Evolutionary conservation across 2,329 filamentous ascomycete genomes (phyloP), one percentile per base, ranked within the genome.

Genomic region (Aspergillus candidus): DNA sequence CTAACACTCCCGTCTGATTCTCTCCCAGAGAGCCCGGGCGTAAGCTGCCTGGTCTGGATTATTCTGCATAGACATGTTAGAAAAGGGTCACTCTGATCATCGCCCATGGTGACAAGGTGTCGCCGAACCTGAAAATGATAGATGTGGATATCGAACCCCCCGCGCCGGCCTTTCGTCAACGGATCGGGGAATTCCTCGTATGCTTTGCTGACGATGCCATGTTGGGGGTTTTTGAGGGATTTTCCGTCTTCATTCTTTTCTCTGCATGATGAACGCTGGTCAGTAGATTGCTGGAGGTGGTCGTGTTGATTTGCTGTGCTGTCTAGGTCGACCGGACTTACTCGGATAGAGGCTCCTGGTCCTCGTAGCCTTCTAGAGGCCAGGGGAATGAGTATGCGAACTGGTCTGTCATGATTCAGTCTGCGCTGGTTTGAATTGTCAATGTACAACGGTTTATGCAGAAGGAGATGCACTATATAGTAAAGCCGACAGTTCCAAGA

Each of bases 61-160:
- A 35, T 71, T 74, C 58, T 79, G 66, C 22, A 11, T n/a, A 18
- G 7, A 27, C 22, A 10, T 27, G 22, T 27, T 27, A 32, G 31
- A 6, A 29, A 40, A 31, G 32, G 13, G 29, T 41, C 27, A 22
- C 34, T n/a, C 18, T 14, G 14, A 27, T 12, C 11, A 35, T 35
- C 17, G 10, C 12, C 2, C 4, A 38, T 15, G 17, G 22, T 18
- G 4, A 14, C 30, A n/a, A n/a, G 7, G 15, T 27, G 8, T 11
- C 2, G 7, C 30, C 40, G 11, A 27, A 71, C 69, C 53, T 82
- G 79, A 51, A 82, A 79, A 65, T 88, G 87, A 68, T 95, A 95
- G 56, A 95, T 82, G 65, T 95, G 89, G 12, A 94, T 68, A 61
- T 95, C 89, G 53, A 95, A 95, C 10, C 82, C 89, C 32, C 86